Evolutionary conservation across 2,329 filamentous ascomycete genomes (phyloP), one percentile per base, ranked within the genome.

Genomic region (Sporothrix luriei): DNA sequence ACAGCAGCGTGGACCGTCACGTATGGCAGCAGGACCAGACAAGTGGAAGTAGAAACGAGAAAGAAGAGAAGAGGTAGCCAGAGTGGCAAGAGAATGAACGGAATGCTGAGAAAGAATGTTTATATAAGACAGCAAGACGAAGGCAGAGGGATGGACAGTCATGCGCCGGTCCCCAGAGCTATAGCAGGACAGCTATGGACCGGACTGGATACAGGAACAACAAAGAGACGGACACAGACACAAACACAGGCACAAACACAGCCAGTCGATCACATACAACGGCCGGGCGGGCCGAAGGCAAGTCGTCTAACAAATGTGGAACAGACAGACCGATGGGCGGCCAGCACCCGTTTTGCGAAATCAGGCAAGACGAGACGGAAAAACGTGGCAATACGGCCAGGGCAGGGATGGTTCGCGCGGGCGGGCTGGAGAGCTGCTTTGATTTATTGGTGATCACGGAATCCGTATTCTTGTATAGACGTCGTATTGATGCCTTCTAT

Each of bases 281-380:
- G 52, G 52, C 24, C 55, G 55, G 55, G 21, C 55, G 55, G 55
- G 55, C 55, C 55, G 55, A 61, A 43, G 55, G 43, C 26, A 33
- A 33, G 33, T 33, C 33, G 9, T 33, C 33, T 4, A 33, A 33
- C 33, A 33, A 33, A 33, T 33, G 33, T 33, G 33, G 33, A 33
- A 33, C 33, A 6, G 33, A 33, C 33, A 6, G 33, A 6, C 33
- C 1, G 33, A 33, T 33, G 33, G 33, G 2, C 33, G 33, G 54
- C 21, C 7, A 40, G 40, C 55, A 40, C 55, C 55, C 33, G 29
- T 59, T 59, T 59, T 59, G 55, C 55, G 13, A 59, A 59, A 59
- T 59, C 33, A 43, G 55, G 55, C 55, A 43, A 43, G 38, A 43
- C 55, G 55, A 61, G 55, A 61, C 55, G 55, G 55, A 33, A 43